Evolutionary conservation across 2,329 filamentous ascomycete species (phyloP).

Genomic region (Nothomitra cinnamomea): DNA sequence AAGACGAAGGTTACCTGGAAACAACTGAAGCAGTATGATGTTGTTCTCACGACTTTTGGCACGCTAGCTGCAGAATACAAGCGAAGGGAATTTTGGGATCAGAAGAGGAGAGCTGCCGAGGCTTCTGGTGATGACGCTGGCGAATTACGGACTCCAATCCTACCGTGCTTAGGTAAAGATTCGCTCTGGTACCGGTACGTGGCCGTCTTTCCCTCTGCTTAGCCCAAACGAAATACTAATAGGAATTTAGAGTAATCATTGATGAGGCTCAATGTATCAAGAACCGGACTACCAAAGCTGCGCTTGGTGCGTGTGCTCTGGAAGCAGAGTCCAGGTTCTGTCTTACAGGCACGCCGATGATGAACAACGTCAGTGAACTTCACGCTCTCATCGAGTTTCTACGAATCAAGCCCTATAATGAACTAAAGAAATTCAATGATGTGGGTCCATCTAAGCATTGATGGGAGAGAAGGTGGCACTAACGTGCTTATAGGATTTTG

Average conservation of each 20-base stretch:
- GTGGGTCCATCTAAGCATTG: conserved; percentile 22
- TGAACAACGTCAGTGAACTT: conserved; percentile 67
- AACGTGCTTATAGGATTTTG: conserved; percentile 29
- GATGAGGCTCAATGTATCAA: conserved; percentile 75
- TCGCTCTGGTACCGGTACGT: conserved; percentile 39
- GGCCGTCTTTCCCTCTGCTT: neutral
- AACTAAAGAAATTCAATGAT: conserved; percentile 41
- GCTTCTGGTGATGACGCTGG: neutral
- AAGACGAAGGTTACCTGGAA: conserved; percentile 39
- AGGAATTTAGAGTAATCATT: conserved; percentile 39
- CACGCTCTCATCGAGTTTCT: conserved; percentile 65
- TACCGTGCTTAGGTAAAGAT: conserved; percentile 42
- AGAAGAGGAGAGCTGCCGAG: conserved; percentile 1
- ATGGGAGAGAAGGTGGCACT: conserved; percentile 7
- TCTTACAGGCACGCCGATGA: conserved; percentile 73
- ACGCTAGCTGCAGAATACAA: conserved; percentile 52
- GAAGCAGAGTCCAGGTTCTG: conserved; percentile 50
- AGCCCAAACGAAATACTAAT: neutral
- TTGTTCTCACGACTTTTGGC: conserved; percentile 66
- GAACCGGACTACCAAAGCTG: conserved; percentile 46
- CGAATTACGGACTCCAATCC: conserved; percentile 19
- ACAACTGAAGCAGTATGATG: conserved; percentile 48
- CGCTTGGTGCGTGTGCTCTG: conserved; percentile 42
- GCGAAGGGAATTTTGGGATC: conserved; percentile 27
- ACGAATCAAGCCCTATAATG: conserved; percentile 56